These are phyloP conservation scores for Furcasterigmium furcatum DNA, from an alignment of 2,329 filamentous ascomycete genomes.

Conservation along the genomic window DNA sequence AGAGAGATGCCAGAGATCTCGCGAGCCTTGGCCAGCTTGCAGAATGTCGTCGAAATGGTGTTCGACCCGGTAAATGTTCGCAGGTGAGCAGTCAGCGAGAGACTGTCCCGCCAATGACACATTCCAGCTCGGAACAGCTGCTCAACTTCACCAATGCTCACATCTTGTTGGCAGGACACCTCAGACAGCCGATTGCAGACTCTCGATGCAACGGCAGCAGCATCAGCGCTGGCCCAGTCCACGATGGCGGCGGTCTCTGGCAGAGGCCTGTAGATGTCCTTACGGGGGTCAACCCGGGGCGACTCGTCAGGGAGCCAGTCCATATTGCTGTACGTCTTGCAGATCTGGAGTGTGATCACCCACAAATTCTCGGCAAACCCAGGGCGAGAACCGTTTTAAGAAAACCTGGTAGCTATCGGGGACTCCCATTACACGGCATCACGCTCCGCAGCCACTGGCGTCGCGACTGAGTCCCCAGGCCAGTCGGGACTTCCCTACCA, in stretches of 20 bases:
- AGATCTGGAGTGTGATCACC: too few species aligned
- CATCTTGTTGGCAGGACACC: neutral
- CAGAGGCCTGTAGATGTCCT: slow-evolving; percentile 8
- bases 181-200: neutral
- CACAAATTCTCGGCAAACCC: too few species aligned
- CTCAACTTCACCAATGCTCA: neutral
- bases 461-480: too few species aligned
- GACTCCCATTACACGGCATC: too few species aligned
- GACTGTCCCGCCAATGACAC: slow-evolving; percentile 9
- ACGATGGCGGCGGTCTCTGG: neutral
- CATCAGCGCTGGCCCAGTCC: slow-evolving; percentile 5
- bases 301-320: slow-evolving; percentile 5
- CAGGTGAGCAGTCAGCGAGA: slow-evolving; percentile 10
- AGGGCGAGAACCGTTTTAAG: too few species aligned
- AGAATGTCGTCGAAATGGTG: neutral
- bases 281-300: slow-evolving; percentile 6
- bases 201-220: neutral
- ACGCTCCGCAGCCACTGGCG: too few species aligned
- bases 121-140: neutral
- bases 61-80: slow-evolving; percentile 6
- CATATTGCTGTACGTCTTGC: slow-evolving; percentile 2
- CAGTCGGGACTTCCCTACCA: too few species aligned
- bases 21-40: neutral
- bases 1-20: neutral
- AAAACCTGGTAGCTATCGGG: too few species aligned